Percentiles rank a stretch among this genome's conserved stretches.
phyloP scores from a whole-genome alignment of 305 asterid species.

The Solanum chacoense region DNA sequence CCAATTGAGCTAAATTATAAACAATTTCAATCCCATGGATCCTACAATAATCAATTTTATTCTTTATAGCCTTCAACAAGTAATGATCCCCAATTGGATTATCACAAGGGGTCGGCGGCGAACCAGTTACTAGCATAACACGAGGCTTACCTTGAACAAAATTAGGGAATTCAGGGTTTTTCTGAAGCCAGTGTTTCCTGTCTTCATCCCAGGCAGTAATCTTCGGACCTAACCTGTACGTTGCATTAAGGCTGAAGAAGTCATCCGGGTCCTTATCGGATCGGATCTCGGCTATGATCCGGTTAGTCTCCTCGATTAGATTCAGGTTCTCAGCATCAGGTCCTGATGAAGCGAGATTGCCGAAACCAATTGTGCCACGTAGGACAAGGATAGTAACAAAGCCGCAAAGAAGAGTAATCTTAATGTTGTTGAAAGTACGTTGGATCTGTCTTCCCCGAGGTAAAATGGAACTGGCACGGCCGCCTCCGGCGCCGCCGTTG shows the following conservation, averaged over 20 bases:
- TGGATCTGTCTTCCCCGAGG: constrained; percentile 17
- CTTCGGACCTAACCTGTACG: constrained; percentile 13
- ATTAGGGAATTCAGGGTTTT: constrained; percentile 9
- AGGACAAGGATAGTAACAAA: constrained; percentile 20
- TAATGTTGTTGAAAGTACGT: constrained; percentile 12
- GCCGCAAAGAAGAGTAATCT: constrained; percentile 16
- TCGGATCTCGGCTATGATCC: constrained; percentile 14
- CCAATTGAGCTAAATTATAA: constrained; percentile 20
- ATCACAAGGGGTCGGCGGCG: constrained; percentile 11
- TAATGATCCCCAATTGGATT: constrained; percentile 19
- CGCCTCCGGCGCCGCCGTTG: not conserved
- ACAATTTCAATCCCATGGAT: constrained; percentile 16
- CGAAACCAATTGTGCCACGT: constrained; percentile 21
- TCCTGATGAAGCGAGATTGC: constrained; percentile 8
- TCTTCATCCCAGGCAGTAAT: constrained; percentile 11
- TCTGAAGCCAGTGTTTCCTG: constrained; percentile 6
- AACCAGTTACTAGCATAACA: constrained; percentile 13
- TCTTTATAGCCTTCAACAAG: constrained; percentile 13
- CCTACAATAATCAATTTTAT: constrained; percentile 20
- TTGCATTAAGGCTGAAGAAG: not conserved
- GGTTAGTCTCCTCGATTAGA: constrained; percentile 12
- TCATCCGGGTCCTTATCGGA: constrained; percentile 10
- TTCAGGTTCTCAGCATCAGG: constrained; percentile 4
- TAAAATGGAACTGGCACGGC: not conserved
- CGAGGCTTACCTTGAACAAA: constrained; percentile 7